A percentile compares a stretch with the other conserved stretches of the same genome.
phyloP scores from a whole-genome alignment of 768 basidiomycete genomes.

The Mycena haematopus region DNA sequence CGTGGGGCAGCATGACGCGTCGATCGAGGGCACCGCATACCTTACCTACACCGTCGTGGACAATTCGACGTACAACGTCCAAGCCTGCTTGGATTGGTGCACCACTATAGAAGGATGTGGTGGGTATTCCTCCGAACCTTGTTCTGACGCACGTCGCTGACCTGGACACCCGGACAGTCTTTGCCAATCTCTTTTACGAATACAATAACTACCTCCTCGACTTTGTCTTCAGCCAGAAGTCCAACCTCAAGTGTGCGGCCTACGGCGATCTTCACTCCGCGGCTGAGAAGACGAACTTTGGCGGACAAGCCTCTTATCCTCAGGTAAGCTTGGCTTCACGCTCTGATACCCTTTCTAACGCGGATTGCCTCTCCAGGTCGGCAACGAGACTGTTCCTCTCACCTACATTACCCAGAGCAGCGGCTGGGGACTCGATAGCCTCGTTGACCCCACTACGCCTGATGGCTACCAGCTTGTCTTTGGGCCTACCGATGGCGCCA shows the following conservation, averaged over 20 bases:
- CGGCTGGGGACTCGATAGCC: constrained; percentile 45
- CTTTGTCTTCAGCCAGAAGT: constrained; percentile 43
- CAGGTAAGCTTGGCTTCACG: constrained; percentile 19
- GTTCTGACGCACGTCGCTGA: neutral
- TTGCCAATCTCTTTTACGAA: constrained; percentile 58
- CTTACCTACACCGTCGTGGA: constrained; percentile 53
- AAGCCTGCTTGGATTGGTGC: constrained; percentile 51
- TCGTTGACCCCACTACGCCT: constrained; percentile 47
- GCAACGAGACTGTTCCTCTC: constrained; percentile 29
- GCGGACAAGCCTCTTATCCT: constrained; percentile 48
- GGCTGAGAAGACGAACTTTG: constrained; percentile 51
- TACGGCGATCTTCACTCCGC: constrained; percentile 52
- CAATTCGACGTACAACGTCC: constrained; percentile 53
- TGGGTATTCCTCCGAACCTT: constrained; percentile 34
- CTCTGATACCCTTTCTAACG: neutral
- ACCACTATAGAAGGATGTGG: constrained; percentile 47
- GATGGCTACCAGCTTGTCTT: constrained; percentile 54
- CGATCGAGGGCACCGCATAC: constrained; percentile 56
- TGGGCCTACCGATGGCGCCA: constrained; percentile 53
- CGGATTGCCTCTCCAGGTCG: constrained; percentile 19
- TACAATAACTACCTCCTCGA: constrained; percentile 51
- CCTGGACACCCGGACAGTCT: constrained; percentile 38
- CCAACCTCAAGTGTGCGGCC: constrained; percentile 55
- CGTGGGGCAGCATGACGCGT: constrained; percentile 42
- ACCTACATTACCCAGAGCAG: constrained; percentile 53